Percentiles rank a stretch among this genome's conserved stretches.
phyloP scores from a whole-genome alignment of 306 rosid genomes.

The Chamaecrista fasciculata region DNA sequence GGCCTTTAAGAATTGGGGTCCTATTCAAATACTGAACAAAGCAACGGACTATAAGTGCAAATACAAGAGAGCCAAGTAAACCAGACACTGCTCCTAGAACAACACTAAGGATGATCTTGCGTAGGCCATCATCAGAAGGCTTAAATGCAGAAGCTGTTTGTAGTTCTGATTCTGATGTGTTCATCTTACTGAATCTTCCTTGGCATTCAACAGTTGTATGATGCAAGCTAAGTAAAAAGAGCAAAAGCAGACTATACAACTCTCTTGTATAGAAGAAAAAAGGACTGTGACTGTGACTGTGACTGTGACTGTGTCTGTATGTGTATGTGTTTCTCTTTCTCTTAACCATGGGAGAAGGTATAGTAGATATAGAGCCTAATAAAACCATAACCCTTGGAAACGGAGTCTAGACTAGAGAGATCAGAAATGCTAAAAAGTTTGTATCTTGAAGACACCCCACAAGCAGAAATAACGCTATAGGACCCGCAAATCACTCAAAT shows the following conservation, averaged over 20 bases:
- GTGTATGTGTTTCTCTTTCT: conserved; percentile 1
- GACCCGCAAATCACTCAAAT: background rate
- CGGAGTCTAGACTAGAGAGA: background rate
- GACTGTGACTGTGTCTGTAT: too few species aligned
- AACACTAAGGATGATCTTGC: conserved; percentile 62
- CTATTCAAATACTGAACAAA: conserved; percentile 65
- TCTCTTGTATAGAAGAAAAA: conserved; percentile 23
- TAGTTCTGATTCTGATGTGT: conserved; percentile 33
- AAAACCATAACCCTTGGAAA: conserved; percentile 34
- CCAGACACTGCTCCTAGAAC: conserved; percentile 69
- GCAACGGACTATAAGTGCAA: conserved; percentile 69
- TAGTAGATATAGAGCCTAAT: too few species aligned
- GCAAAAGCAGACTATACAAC: conserved; percentile 37
- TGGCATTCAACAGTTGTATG: conserved; percentile 50
- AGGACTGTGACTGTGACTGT: too few species aligned
- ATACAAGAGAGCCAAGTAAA: conserved; percentile 52
- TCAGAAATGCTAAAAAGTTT: background rate
- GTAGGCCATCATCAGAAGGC: conserved; percentile 39
- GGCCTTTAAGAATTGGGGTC: conserved; percentile 90
- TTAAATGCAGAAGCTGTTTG: conserved; percentile 36
- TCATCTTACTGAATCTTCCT: conserved; percentile 45
- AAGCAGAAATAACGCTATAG: background rate
- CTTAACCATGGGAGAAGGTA: conserved; percentile 41
- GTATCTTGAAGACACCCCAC: background rate
- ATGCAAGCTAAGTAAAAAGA: conserved; percentile 40